phyloP scores from a whole-genome alignment of 495 filamentous ascomycete species.

The Neurospora tetrasperma region DNA sequence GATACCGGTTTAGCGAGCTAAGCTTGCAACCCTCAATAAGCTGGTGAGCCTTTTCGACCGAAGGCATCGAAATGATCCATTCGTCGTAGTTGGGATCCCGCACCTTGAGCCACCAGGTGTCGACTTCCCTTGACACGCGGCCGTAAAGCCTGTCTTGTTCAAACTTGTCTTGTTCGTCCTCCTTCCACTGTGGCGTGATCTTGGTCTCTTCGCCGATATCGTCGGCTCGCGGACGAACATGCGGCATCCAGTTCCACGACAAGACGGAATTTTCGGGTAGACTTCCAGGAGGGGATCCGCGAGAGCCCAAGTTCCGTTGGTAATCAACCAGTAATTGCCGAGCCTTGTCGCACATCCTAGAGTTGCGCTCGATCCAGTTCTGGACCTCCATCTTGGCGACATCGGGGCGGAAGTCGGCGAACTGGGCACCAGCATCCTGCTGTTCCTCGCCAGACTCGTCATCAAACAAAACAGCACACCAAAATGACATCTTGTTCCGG shows the following conservation, averaged over 20 bases:
- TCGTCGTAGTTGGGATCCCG: conserved; percentile 43
- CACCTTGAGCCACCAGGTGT: conserved; percentile 46
- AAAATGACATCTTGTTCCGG: conserved; percentile 80
- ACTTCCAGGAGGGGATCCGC: conserved; percentile 22
- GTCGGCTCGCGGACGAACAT: conserved; percentile 21
- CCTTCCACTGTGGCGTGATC: conserved; percentile 30
- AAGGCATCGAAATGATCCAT: conserved; percentile 43
- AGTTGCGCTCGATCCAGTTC: conserved; percentile 46
- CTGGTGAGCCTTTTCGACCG: conserved; percentile 39
- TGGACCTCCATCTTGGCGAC: conserved; percentile 32
- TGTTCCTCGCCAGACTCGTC: conserved; percentile 36
- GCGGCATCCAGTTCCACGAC: conserved; percentile 34
- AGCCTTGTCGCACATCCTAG: conserved; percentile 33
- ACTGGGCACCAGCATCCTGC: conserved; percentile 29
- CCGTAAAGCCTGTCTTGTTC: conserved; percentile 42
- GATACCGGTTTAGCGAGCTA: conserved; percentile 37
- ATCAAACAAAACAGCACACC: conserved; percentile 73
- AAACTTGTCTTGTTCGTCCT: conserved; percentile 36
- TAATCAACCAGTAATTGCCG: conserved; percentile 30
- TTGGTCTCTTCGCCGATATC: conserved; percentile 21
- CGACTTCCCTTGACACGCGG: conserved; percentile 46
- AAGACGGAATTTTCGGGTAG: conserved; percentile 26
- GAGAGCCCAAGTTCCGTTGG: conserved; percentile 18
- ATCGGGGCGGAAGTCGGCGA: conserved; percentile 35
- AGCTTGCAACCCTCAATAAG: conserved; percentile 39